These are phyloP conservation scores for Durusdinium trenchii DNA, from an alignment of 73 alveolate genomes.

Conservation along the genomic window DNA sequence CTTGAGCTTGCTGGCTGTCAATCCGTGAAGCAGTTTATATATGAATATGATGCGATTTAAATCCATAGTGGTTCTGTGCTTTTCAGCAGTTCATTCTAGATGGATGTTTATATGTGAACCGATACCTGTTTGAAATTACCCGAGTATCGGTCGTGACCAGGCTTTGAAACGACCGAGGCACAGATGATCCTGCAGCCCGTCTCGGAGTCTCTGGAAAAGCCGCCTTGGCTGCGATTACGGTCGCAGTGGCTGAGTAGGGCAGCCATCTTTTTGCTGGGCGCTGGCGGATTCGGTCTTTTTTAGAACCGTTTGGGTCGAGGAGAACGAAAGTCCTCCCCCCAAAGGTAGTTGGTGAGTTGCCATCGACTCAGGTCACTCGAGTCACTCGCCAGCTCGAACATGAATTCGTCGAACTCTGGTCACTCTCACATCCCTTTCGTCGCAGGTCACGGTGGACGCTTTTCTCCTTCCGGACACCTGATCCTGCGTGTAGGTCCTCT, in stretches of 20 bases:
- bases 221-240: background rate
- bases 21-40: no score
- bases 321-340: background rate
- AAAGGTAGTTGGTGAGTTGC: background rate
- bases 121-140: no score
- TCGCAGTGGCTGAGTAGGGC: background rate
- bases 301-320: background rate
- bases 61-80: no score
- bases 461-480: no score
- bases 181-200: slow-evolving; percentile 78
- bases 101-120: no score
- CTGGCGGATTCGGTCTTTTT: background rate
- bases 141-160: no score
- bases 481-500: no score
- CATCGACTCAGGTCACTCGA: background rate
- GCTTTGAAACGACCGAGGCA: background rate
- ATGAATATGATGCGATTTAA: no score
- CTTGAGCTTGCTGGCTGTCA: no score
- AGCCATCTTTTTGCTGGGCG: background rate
- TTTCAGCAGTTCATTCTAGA: no score
- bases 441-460: no score
- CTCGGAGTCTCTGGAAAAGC: slow-evolving; percentile 57
- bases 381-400: background rate
- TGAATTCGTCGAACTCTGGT: background rate
- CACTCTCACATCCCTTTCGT: no score